phyloP scores from a whole-genome alignment of 169 alveolate species.

The Cryptosporidium felis region DNA sequence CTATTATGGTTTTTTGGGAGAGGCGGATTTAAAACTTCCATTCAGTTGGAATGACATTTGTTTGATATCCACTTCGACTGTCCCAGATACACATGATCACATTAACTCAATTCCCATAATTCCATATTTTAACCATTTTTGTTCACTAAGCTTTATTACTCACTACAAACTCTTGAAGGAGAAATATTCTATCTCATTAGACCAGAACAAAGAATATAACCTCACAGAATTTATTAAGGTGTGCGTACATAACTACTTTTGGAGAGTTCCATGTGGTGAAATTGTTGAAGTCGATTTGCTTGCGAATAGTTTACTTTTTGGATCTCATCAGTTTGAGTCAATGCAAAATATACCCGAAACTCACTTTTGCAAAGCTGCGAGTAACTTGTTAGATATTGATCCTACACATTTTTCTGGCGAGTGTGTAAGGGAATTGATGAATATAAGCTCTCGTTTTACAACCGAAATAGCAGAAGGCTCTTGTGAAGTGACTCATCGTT shows the following conservation, averaged over 20 bases:
- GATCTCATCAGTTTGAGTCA: slow-evolving; percentile 27
- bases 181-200: not conserved
- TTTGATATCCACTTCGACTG: not conserved
- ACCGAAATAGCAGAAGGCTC: slow-evolving; percentile 53
- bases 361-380: slow-evolving; percentile 50
- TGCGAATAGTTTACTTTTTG: slow-evolving; percentile 57
- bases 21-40: not conserved
- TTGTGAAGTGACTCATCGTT: slow-evolving; percentile 27
- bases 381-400: slow-evolving; percentile 9
- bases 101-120: slow-evolving; percentile 6
- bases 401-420: slow-evolving; percentile 24
- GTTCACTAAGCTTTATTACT: slow-evolving; percentile 16
- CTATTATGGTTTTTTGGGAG: slow-evolving; percentile 33
- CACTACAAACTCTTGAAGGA: not conserved
- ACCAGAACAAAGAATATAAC: not conserved
- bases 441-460: slow-evolving; percentile 5
- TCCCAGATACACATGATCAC: slow-evolving; percentile 14
- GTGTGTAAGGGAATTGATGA: slow-evolving; percentile 54
- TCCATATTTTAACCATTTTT: slow-evolving; percentile 53
- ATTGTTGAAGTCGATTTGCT: slow-evolving; percentile 38
- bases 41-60: slow-evolving; percentile 53
- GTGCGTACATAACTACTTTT: slow-evolving; percentile 64
- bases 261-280: slow-evolving; percentile 61
- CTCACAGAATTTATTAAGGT: slow-evolving; percentile 28
- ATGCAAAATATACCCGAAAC: slow-evolving; percentile 15